Conservation (phyloP, 2,329 filamentous ascomycete genomes). For the Epichloe amarillans region DNA sequence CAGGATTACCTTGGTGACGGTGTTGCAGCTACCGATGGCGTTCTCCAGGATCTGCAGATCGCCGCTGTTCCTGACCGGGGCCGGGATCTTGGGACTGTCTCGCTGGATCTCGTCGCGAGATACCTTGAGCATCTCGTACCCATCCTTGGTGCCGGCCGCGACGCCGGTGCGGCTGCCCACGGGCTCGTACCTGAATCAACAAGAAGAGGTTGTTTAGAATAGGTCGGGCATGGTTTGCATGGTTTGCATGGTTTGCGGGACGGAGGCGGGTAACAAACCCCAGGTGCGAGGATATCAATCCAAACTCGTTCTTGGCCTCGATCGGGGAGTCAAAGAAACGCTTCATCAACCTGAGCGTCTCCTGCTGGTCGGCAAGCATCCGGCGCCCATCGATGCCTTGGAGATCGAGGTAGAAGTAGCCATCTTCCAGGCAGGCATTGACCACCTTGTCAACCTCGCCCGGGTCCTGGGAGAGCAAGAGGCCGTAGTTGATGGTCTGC, state of each 20-base stretch:
- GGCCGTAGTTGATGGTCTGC: slow-evolving; percentile 38
- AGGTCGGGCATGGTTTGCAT: not conserved
- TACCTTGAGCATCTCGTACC: slow-evolving; percentile 41
- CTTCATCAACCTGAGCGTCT: slow-evolving; percentile 40
- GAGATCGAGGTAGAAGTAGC: slow-evolving; percentile 44
- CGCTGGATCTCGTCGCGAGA: slow-evolving; percentile 37
- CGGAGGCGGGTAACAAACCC: slow-evolving; percentile 21
- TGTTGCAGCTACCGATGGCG: slow-evolving; percentile 36
- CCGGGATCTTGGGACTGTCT: slow-evolving; percentile 31
- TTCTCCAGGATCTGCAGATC: slow-evolving; percentile 36
- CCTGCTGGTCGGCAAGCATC: slow-evolving; percentile 37
- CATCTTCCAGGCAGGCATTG: slow-evolving; percentile 33
- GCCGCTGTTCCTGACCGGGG: slow-evolving; percentile 32
- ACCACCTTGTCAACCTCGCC: slow-evolving; percentile 38
- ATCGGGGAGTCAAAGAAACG: slow-evolving; percentile 39
- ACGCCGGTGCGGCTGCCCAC: slow-evolving; percentile 35
- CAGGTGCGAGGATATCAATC: slow-evolving; percentile 38
- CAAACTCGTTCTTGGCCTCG: slow-evolving; percentile 43
- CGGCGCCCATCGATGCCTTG: slow-evolving; percentile 37
- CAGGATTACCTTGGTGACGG: slow-evolving; percentile 35
- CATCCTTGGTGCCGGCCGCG: slow-evolving; percentile 33
- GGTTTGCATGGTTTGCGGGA: not conserved
- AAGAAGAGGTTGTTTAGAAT: not conserved
- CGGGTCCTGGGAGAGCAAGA: slow-evolving; percentile 40
- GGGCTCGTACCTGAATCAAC: slow-evolving; percentile 29